A percentile compares a stretch with the other conserved stretches of the same genome.
These are phyloP conservation scores for Endocarpon pusillum DNA, from an alignment of 495 filamentous ascomycete genomes.

Conservation along the genomic window DNA sequence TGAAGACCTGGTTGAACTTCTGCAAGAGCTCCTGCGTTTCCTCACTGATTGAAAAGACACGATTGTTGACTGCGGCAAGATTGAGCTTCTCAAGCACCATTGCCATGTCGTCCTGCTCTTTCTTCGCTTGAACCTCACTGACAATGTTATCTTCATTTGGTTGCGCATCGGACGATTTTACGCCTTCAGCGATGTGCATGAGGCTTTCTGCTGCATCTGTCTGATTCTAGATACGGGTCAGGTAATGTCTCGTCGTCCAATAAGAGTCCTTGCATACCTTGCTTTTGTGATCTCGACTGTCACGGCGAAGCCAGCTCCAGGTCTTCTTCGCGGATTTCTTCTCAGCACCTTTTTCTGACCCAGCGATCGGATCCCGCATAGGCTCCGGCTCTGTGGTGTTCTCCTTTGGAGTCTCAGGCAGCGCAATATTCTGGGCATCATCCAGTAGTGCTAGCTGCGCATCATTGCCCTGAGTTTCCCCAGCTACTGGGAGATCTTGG, in stretches of 20 bases:
- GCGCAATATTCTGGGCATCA: slow-evolving; percentile 18
- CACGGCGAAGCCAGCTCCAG: slow-evolving; percentile 31
- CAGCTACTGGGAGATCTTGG: slow-evolving; percentile 7
- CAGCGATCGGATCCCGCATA: slow-evolving; percentile 9
- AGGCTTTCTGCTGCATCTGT: slow-evolving; percentile 10
- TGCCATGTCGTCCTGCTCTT: slow-evolving; percentile 59
- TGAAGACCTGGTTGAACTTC: slow-evolving; percentile 75
- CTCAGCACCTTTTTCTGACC: slow-evolving; percentile 13
- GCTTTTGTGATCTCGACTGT: slow-evolving; percentile 20
- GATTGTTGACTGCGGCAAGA: slow-evolving; percentile 59
- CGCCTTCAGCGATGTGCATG: slow-evolving; percentile 10
- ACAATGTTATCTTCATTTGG: slow-evolving; percentile 19
- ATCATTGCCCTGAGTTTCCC: slow-evolving; percentile 12
- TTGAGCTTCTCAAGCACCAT: slow-evolving; percentile 64
- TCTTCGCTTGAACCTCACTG: slow-evolving; percentile 23
- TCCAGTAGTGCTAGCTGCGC: slow-evolving; percentile 16
- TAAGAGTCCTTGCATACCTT: slow-evolving; percentile 17
- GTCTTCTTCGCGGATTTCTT: slow-evolving; percentile 21
- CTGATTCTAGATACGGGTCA: slow-evolving; percentile 11
- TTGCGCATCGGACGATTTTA: slow-evolving; percentile 11
- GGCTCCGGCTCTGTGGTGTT: slow-evolving; percentile 16
- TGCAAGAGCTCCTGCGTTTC: slow-evolving; percentile 64
- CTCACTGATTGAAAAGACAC: slow-evolving; percentile 61
- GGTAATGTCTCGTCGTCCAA: slow-evolving; percentile 5
- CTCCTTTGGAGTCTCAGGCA: slow-evolving; percentile 24